Conservation (phyloP, 805 yeast species). For the Candida silvatica region DNA sequence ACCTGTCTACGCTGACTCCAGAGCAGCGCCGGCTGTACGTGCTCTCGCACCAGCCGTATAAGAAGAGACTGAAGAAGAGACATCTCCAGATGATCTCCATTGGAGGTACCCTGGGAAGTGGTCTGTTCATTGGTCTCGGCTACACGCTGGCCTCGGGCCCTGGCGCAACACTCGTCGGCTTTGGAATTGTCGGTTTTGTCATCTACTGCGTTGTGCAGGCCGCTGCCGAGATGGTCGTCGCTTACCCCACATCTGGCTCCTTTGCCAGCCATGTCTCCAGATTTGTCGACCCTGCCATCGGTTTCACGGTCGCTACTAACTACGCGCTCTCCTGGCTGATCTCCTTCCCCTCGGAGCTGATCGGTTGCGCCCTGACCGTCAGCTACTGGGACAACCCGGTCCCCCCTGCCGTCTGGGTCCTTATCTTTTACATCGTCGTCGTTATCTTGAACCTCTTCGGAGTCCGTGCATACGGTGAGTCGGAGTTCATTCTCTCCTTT, state of each 20-base stretch:
- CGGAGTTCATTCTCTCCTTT: constrained; percentile 71
- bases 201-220: constrained; percentile 58
- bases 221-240: constrained; percentile 75
- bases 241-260: constrained; percentile 69
- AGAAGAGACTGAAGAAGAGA: constrained; percentile 48
- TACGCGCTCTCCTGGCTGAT: constrained; percentile 67
- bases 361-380: constrained; percentile 64
- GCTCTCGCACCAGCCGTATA: constrained; percentile 5
- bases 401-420: constrained; percentile 61
- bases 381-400: constrained; percentile 78
- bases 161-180: constrained; percentile 55
- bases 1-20: background rate
- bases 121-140: constrained; percentile 68
- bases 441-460: constrained; percentile 62
- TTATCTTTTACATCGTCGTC: constrained; percentile 57
- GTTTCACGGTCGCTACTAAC: constrained; percentile 74
- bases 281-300: constrained; percentile 69
- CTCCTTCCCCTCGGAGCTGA: constrained; percentile 80
- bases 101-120: constrained; percentile 80
- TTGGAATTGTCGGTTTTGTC: constrained; percentile 61
- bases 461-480: constrained; percentile 70
- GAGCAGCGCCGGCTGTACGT: background rate
- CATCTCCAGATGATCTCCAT: constrained; percentile 76
- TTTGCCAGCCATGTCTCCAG: constrained; percentile 68
- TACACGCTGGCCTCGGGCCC: constrained; percentile 58